Evolutionary conservation across 164 flowering plant species (phyloP), one percentile per base, ranked within the genome.

Genomic region (Piper betle): DNA sequence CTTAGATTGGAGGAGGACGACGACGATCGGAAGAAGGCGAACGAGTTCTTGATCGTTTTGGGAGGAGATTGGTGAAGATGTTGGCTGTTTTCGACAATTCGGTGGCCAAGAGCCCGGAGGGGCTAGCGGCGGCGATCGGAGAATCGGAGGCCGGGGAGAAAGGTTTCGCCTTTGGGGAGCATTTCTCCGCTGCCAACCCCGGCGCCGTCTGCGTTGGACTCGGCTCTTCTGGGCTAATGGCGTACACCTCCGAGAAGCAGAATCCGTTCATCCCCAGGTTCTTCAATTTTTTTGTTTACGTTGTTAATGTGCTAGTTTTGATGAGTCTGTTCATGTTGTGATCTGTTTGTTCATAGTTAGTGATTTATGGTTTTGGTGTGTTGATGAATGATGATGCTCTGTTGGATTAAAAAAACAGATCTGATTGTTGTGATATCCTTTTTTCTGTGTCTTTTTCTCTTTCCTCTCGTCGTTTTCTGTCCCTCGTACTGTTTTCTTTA

Each of bases 231-330:
- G 96, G 88, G 17, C 52, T 77, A 71, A 48, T 94, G 64, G 79
- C 93, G 15, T 88, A 86, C 71, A 75, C 91, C 17, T 52, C 78
- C 18, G 73, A 84, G 9, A 79, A 69, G 43, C 96, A 82, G 66
- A 91, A 80, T 72, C 97, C 95, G 56, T 72, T 93, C 58, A 84
- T 88, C 43, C 97, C 97, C 4, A 88, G 97, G 99, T n/a, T n/a
- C n/a, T n/a, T n/a, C n/a, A n/a, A n/a, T n/a, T 6, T 3, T 2
- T 33, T n/a, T 19, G n/a, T 50, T 17, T 33, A 12, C 12, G 2
- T 19, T 16, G 39, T 40, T 37, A 4, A 0, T n/a, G 11, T 6
- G 8, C 10, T 37, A 16, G 19, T n/a, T n/a, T n/a, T n/a, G n/a
- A n/a, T n/a, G n/a, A n/a, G n/a, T n/a, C n/a, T n/a, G n/a, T n/a